These are phyloP conservation scores for Pseudognaphalium luteoalbum DNA, from an alignment of 129 eudicot species.

Conservation along the genomic window DNA sequence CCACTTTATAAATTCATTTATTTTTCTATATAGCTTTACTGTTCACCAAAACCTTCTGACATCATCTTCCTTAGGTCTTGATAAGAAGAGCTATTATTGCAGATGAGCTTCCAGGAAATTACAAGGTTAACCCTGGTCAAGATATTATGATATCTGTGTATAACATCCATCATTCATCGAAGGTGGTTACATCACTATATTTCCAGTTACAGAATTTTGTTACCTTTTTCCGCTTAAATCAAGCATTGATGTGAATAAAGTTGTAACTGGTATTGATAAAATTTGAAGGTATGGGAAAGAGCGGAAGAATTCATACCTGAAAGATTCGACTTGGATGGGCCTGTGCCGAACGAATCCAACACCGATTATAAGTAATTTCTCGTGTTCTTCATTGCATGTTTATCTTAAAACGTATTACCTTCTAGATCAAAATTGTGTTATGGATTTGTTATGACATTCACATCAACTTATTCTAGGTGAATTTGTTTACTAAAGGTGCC, in stretches of 20 bases:
- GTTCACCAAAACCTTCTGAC: background rate
- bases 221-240: background rate
- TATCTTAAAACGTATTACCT: background rate
- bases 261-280: background rate
- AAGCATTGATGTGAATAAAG: background rate
- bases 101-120: constrained; percentile 89
- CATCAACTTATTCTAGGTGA: background rate
- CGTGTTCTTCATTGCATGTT: too few species aligned
- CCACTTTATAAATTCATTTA: background rate
- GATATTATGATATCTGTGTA: constrained; percentile 98
- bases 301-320: constrained; percentile 70
- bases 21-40: background rate
- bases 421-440: background rate
- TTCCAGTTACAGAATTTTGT: background rate
- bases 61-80: constrained; percentile 54
- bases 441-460: background rate
- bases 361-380: too few species aligned
- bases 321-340: too few species aligned
- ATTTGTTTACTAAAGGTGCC: background rate
- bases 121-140: constrained; percentile 91
- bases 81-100: constrained; percentile 80
- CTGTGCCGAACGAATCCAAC: too few species aligned
- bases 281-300: constrained; percentile 81
- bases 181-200: constrained; percentile 45
- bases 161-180: constrained; percentile 88